Evolutionary conservation across 1,284 basidiomycete species (phyloP).

Genomic region (Marasmius tenuissimus): DNA sequence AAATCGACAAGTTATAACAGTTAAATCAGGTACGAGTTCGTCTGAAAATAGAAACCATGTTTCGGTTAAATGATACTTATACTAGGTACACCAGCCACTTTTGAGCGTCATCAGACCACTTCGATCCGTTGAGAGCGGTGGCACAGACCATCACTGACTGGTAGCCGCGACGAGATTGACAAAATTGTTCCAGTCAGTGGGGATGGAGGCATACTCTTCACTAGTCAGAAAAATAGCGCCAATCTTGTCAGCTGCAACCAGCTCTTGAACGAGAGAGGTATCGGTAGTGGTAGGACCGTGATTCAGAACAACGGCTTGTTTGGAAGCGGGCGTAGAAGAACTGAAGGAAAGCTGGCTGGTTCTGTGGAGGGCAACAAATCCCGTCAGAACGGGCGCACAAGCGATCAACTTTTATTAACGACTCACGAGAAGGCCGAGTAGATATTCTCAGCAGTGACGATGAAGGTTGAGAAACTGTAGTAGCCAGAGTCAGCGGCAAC

Average conservation of each 20-base stretch:
- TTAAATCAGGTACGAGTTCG: too few species aligned
- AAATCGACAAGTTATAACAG: too few species aligned
- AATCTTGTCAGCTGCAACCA: slow-evolving; percentile 13
- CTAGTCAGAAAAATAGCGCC: slow-evolving; percentile 21
- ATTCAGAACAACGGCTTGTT: slow-evolving; percentile 21
- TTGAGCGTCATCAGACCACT: too few species aligned
- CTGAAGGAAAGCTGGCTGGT: slow-evolving; percentile 9
- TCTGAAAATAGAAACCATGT: too few species aligned
- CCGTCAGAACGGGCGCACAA: background rate
- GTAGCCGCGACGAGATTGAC: background rate
- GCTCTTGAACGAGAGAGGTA: slow-evolving; percentile 5
- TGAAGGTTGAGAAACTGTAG: slow-evolving; percentile 19
- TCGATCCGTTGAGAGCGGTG: too few species aligned
- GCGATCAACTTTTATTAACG: background rate
- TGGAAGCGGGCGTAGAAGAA: slow-evolving; percentile 15
- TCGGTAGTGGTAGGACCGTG: slow-evolving; percentile 15
- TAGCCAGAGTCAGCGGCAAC: slow-evolving; percentile 10
- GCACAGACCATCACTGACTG: background rate
- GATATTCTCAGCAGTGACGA: slow-evolving; percentile 20
- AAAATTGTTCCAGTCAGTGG: background rate
- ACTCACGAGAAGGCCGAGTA: slow-evolving; percentile 18
- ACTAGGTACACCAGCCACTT: too few species aligned
- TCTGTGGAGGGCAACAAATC: background rate
- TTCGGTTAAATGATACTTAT: too few species aligned
- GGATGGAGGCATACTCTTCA: background rate